Conservation (phyloP, 495 filamentous ascomycete genomes). For the Jackrogersella minutella region DNA sequence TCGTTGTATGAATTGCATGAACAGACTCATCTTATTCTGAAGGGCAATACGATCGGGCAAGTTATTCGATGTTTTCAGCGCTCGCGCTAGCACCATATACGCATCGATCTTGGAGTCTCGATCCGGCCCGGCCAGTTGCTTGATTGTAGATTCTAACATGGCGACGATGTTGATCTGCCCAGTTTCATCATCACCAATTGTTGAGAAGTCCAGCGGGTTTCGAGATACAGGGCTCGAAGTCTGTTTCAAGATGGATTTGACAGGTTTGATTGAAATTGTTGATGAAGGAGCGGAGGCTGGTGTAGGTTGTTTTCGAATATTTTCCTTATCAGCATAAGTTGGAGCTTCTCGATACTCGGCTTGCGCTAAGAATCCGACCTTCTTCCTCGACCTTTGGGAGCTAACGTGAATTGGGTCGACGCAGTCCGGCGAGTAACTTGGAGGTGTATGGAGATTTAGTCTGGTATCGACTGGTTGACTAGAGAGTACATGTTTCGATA, state of each 20-base stretch:
- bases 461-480: conserved; percentile 45
- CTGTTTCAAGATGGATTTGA: conserved; percentile 89
- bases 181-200: conserved; percentile 47
- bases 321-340: conserved; percentile 54
- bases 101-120: conserved; percentile 79
- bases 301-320: conserved; percentile 49
- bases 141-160: conserved; percentile 84
- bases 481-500: conserved; percentile 33
- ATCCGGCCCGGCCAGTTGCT: conserved; percentile 77
- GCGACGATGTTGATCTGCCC: conserved; percentile 61
- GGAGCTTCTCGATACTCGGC: conserved; percentile 73
- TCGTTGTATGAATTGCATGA: conserved; percentile 80
- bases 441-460: conserved; percentile 57
- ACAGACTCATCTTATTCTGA: conserved; percentile 73
- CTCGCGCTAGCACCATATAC: conserved; percentile 79
- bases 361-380: conserved; percentile 77
- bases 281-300: conserved; percentile 64
- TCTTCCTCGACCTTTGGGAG: conserved; percentile 65
- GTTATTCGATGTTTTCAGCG: conserved; percentile 78
- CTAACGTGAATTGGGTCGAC: conserved; percentile 70
- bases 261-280: conserved; percentile 66
- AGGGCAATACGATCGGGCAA: conserved; percentile 74
- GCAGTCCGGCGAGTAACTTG: conserved; percentile 54
- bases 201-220: conserved; percentile 54
- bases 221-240: conserved; percentile 47